phyloP scores from a whole-genome alignment of 345 rosid genomes.

The Crucihimalaya himalaica region DNA sequence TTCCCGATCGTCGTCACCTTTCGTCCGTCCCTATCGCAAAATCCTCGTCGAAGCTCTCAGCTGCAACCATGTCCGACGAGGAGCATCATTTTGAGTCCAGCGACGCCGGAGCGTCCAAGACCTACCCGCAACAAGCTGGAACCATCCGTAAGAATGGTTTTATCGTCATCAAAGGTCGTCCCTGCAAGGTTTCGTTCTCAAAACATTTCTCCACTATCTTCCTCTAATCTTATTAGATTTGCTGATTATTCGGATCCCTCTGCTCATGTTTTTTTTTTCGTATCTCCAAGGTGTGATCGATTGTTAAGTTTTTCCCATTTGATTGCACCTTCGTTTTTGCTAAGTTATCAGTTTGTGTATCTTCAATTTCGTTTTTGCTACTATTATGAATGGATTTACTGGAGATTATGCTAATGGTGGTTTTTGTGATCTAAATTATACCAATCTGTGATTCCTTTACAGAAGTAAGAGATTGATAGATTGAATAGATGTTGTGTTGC shows the following conservation, averaged over 20 bases:
- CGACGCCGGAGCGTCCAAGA: constrained; percentile 75
- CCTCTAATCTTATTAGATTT: constrained; percentile 4
- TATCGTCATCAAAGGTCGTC: constrained; percentile 63
- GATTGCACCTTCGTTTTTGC: neutral
- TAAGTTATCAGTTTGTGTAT: neutral
- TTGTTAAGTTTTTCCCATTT: neutral
- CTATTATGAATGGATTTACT: neutral
- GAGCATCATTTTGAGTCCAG: constrained; percentile 71
- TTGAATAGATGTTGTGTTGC: neutral
- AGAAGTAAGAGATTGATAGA: neutral
- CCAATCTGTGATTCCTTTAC: neutral
- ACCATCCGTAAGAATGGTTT: constrained; percentile 66
- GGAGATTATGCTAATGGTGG: neutral
- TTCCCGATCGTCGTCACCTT: constrained; percentile 10
- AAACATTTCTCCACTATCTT: neutral
- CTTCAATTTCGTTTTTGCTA: neutral
- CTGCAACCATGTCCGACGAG: constrained; percentile 58
- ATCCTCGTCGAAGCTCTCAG: constrained; percentile 15
- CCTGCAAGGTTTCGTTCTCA: constrained; percentile 50
- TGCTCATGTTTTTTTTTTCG: neutral
- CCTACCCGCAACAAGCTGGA: constrained; percentile 72
- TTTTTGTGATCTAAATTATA: neutral
- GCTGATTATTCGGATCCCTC: neutral
- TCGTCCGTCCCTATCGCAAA: neutral
- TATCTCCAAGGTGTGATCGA: neutral